Conservation (phyloP, 352 stramenopile genomes). For the Phytophthora pistaciae region DNA sequence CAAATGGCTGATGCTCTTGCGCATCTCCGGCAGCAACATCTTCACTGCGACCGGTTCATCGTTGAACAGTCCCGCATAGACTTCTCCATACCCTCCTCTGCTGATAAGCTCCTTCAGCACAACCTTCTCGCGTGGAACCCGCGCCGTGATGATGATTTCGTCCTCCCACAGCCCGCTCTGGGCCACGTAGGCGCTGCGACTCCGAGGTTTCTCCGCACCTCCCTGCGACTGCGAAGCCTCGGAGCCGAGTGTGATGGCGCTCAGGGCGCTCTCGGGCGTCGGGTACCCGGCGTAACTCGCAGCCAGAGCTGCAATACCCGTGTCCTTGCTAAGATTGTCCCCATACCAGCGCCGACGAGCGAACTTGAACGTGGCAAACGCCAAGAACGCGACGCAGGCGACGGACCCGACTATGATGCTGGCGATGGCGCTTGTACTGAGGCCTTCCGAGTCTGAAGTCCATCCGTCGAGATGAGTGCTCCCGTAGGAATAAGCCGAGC, state of each 20-base stretch:
- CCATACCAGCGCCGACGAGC: constrained; percentile 22
- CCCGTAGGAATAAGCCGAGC: constrained; percentile 23
- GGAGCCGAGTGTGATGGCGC: constrained; percentile 34
- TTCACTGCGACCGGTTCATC: constrained; percentile 39
- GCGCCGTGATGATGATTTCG: constrained; percentile 46
- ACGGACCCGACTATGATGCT: constrained; percentile 28
- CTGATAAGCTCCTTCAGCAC: constrained; percentile 38
- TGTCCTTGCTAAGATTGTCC: constrained; percentile 29
- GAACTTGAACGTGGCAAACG: constrained; percentile 35
- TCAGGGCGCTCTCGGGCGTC: constrained; percentile 36
- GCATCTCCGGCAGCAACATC: constrained; percentile 47
- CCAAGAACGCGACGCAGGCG: constrained; percentile 27
- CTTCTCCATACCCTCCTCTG: constrained; percentile 44
- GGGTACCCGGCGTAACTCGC: constrained; percentile 41
- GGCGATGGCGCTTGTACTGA: constrained; percentile 14
- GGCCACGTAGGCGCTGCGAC: constrained; percentile 14
- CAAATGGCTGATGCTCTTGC: constrained; percentile 42
- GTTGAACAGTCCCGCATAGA: constrained; percentile 39
- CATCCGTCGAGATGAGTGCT: constrained; percentile 9
- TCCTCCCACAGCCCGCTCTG: constrained; percentile 45
- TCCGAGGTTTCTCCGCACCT: constrained; percentile 20
- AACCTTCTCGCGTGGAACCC: constrained; percentile 40
- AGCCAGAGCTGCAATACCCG: constrained; percentile 33
- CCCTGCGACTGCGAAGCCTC: constrained; percentile 37
- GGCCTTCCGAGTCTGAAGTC: neutral